Base-by-base conservation (phyloP, 352 stramenopile species). In the Globisporangium solare region DNA sequence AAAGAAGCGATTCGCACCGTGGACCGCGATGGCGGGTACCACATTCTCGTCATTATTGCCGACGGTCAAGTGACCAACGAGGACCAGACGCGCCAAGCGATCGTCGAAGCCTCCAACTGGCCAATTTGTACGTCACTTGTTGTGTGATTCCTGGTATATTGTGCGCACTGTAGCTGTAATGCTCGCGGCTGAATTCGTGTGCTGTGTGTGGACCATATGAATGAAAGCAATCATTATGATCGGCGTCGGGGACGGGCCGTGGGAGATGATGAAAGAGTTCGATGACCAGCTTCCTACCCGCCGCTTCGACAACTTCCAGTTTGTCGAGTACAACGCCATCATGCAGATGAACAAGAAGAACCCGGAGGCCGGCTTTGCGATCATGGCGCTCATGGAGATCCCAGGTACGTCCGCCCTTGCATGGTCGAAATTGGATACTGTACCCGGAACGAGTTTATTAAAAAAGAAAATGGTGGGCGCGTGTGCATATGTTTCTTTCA, bases 241-340 rank as follows among this genome's bases (percentile, higher is more conserved):
- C 32, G 83, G 83, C 21, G 83, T 93, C 0, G 83, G 83, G 7
- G 83, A 93, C 47, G 83, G 83, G 1, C 83, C 83, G 12, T 93
- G 83, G 83, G 79, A 89, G 14, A 87, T 74, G 59, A 89, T 93
- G 79, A 57, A 77, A 22, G 68, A 83, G 55, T 87, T 92, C 58
- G 83, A 93, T 54, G 75, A 93, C 56, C 60, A 77, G 22, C 58
- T 93, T 14, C 76, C 81, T 4, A 24, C 71, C 32, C 75, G 79
- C 2, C 68, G 79, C 45, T 92, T 90, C 50, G 81, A 92, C 72
- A 93, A 93, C 58, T 92, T 92, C 64, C 79, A 93, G 66, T 92
- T 92, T 45, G 81, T 92, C 21, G 74, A 82, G 37, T 92, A 89
- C 67, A 72, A 76, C 51, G 64, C 65, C 2, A 69, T 89, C 17